Evolutionary conservation across 2,329 filamentous ascomycete species (phyloP).

Genomic region (Neospermospora avenae): DNA sequence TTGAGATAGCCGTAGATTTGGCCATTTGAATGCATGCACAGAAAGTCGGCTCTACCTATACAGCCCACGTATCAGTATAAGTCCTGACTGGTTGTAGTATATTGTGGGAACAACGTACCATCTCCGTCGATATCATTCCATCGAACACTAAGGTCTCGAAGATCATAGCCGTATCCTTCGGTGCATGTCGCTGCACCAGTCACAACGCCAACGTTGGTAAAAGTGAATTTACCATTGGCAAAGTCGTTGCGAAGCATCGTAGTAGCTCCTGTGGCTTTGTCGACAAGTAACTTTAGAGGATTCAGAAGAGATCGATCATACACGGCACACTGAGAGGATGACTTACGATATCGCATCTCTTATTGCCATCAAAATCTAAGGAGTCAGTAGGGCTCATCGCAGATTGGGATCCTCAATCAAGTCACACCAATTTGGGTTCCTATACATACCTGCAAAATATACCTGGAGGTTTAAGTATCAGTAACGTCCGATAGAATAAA

Average conservation of each 20-base stretch:
- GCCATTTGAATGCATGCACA: constrained; percentile 6
- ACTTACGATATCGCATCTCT: constrained; percentile 11
- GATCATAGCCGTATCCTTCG: constrained; percentile 8
- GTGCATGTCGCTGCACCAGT: not conserved
- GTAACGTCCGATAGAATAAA: not conserved
- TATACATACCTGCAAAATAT: constrained; percentile 2
- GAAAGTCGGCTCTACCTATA: constrained; percentile 10
- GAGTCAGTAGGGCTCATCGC: not conserved
- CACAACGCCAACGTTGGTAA: constrained; percentile 6
- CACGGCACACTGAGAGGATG: not conserved
- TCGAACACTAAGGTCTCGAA: constrained; percentile 6
- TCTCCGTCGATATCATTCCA: constrained; percentile 10
- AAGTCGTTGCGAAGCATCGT: constrained; percentile 8
- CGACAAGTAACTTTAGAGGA: constrained; percentile 5
- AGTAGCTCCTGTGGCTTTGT: constrained; percentile 8
- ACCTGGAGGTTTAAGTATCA: not conserved
- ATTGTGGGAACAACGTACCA: not conserved
- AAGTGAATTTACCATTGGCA: constrained; percentile 8
- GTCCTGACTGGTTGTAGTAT: not conserved
- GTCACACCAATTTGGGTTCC: not conserved
- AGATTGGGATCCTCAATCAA: not conserved
- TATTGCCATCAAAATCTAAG: constrained; percentile 7
- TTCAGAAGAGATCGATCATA: not conserved
- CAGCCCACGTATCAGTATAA: not conserved
- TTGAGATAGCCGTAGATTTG: not conserved